A percentile compares a stretch with the other conserved stretches of the same genome.
Evolutionary conservation across 73 alveolate species (phyloP).

Genomic region (Paramecium sonneborni): DNA sequence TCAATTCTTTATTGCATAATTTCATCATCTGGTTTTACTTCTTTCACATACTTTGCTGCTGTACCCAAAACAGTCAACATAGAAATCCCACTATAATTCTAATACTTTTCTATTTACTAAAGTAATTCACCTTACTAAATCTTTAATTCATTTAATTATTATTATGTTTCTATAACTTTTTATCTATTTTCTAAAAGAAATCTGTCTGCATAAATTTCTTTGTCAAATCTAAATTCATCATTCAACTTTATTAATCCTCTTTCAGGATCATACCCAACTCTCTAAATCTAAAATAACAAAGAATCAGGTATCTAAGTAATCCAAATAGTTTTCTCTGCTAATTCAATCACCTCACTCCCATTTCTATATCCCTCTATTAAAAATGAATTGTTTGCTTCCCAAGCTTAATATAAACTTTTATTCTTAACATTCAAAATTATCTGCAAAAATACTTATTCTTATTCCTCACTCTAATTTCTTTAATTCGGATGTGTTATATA

Average conservation of each 20-base stretch:
- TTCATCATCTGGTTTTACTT: neutral
- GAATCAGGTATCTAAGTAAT: conserved; percentile 49
- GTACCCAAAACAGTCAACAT: neutral
- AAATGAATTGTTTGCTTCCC: conserved; percentile 41
- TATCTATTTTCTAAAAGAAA: conserved; percentile 30
- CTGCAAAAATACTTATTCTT: neutral
- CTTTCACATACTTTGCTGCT: neutral
- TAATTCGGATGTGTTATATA: neutral
- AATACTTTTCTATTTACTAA: neutral
- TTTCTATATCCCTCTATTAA: neutral
- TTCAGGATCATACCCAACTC: conserved; percentile 51
- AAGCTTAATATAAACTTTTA: conserved; percentile 21
- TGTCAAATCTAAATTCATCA: conserved; percentile 27
- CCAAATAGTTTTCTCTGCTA: conserved; percentile 45
- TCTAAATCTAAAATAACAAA: neutral
- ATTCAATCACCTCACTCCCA: neutral
- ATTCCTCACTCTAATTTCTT: neutral
- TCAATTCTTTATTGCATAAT: neutral
- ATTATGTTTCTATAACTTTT: neutral
- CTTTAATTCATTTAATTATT: neutral
- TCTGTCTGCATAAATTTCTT: conserved; percentile 48
- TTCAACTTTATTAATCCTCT: conserved; percentile 39
- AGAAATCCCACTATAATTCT: neutral
- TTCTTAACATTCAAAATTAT: conserved; percentile 15
- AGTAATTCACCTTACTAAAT: neutral